Conservation (phyloP, 208 protist genomes). For the Trichomonas gallinae region DNA sequence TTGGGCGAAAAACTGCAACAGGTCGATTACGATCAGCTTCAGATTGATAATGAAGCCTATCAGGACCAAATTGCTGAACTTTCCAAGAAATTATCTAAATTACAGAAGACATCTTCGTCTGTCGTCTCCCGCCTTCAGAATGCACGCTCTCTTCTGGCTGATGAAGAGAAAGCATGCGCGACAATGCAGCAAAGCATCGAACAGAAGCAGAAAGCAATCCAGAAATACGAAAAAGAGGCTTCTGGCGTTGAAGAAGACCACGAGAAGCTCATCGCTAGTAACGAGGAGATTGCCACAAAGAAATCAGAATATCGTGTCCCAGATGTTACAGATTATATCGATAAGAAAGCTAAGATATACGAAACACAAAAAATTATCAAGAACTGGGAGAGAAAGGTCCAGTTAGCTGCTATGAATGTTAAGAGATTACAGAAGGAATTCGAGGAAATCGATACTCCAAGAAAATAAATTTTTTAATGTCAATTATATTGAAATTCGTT, state of each 20-base stretch:
- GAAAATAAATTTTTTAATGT: neutral
- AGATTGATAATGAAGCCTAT: neutral
- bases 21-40: conserved; percentile 10
- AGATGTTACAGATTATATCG: conserved; percentile 2
- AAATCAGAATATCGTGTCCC: conserved; percentile 6
- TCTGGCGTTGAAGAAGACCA: neutral
- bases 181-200: neutral
- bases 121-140: neutral
- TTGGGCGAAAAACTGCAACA: conserved; percentile 6
- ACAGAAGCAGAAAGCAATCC: conserved; percentile 1
- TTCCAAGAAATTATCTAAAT: neutral
- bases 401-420: neutral
- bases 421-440: neutral
- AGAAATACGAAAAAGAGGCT: neutral
- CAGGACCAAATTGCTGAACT: neutral
- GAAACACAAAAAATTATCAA: neutral
- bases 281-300: neutral
- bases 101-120: neutral
- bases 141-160: neutral
- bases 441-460: neutral
- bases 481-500: too few species aligned
- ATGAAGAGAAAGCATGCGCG: neutral
- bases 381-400: neutral
- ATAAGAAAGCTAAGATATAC: conserved; percentile 8
- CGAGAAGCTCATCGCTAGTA: neutral